These are phyloP conservation scores for Grifola frondosa DNA, from an alignment of 1,284 basidiomycete species.

Conservation along the genomic window DNA sequence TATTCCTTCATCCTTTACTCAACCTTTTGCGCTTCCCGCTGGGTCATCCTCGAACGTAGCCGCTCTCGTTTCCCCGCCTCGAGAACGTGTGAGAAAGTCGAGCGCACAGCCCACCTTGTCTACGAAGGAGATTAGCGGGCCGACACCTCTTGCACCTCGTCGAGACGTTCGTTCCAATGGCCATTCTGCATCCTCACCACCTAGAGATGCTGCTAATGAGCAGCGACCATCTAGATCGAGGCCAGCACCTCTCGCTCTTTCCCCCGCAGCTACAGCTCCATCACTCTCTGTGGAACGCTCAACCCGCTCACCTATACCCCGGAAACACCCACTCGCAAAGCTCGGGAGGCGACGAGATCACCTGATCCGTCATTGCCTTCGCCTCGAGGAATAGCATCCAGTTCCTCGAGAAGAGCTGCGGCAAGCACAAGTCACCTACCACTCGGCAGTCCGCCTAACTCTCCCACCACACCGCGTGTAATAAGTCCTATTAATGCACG, in stretches of 20 bases:
- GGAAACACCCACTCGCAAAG: constrained; percentile 46
- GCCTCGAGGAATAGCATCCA: constrained; percentile 27
- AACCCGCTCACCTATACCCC: constrained; percentile 36
- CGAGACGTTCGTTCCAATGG: constrained; percentile 29
- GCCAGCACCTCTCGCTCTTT: constrained; percentile 39
- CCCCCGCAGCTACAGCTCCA: constrained; percentile 26
- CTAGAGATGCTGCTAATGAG: constrained; percentile 13
- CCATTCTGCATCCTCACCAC: constrained; percentile 29
- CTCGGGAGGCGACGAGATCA: constrained; percentile 25
- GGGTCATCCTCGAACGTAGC: constrained; percentile 45
- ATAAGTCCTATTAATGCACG: constrained; percentile 42
- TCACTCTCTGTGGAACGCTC: constrained; percentile 35
- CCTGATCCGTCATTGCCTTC: constrained; percentile 38
- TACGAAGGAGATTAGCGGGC: constrained; percentile 41
- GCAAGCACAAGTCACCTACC: constrained; percentile 43
- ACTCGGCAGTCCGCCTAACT: constrained; percentile 31
- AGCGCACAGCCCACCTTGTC: constrained; percentile 38
- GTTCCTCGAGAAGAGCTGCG: constrained; percentile 37
- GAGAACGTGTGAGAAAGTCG: constrained; percentile 40
- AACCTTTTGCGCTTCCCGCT: constrained; percentile 44
- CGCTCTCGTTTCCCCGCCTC: constrained; percentile 42
- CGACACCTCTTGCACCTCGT: constrained; percentile 38
- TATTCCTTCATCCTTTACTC: constrained; percentile 50
- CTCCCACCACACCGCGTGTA: constrained; percentile 38
- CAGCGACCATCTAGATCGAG: constrained; percentile 19